Conservation (phyloP, 768 basidiomycete genomes). For the Kwoniella sp. region DNA sequence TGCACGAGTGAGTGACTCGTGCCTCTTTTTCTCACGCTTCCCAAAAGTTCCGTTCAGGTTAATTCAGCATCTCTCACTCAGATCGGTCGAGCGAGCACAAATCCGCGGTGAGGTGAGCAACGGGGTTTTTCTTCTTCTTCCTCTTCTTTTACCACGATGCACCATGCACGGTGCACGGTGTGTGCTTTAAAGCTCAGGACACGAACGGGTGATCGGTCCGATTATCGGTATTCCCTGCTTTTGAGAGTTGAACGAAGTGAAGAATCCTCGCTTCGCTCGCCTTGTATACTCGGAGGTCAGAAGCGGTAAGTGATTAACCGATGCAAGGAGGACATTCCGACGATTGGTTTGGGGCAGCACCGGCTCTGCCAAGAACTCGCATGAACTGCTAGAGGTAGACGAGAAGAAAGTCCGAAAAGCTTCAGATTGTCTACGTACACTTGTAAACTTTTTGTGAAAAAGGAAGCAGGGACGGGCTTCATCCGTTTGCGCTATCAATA, state of each 20-base stretch:
- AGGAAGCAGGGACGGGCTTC: no score
- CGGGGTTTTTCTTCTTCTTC: no score
- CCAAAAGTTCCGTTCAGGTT: not conserved
- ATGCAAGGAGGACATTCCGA: not conserved
- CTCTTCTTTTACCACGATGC: no score
- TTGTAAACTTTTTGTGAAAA: no score
- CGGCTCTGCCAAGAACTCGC: not conserved
- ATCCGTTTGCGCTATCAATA: no score
- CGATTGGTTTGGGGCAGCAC: not conserved
- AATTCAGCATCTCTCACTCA: not conserved
- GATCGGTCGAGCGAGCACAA: no score
- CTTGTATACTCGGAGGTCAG: no score
- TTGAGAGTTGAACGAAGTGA: not conserved
- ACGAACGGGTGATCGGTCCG: not conserved
- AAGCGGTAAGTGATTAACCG: not conserved
- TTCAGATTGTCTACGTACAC: no score
- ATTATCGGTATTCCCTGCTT: not conserved
- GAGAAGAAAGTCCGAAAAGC: no score
- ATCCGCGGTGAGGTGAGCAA: no score
- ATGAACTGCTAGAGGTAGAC: no score
- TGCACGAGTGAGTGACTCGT: not conserved
- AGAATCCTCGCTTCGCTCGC: slow-evolving; percentile 1
- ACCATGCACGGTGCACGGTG: not conserved
- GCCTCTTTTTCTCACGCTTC: slow-evolving; percentile 1
- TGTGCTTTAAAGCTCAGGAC: not conserved